phyloP scores from a whole-genome alignment of 495 filamentous ascomycete species.

The Cairneyella variabilis region DNA sequence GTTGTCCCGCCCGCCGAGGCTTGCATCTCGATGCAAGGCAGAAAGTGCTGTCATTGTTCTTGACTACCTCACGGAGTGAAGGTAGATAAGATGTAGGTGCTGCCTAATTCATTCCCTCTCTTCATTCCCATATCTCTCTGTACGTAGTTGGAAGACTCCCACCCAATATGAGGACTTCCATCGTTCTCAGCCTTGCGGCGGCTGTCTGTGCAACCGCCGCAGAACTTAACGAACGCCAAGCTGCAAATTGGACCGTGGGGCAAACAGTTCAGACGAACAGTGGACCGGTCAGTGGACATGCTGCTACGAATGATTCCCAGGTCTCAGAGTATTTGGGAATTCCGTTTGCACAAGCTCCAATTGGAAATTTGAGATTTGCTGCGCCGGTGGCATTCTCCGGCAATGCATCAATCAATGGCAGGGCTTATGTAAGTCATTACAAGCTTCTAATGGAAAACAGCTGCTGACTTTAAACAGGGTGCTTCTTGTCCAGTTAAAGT shows the following conservation, averaged over 20 bases:
- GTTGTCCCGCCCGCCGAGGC: no score
- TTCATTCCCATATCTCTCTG: no score
- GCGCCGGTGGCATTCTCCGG: constrained; percentile 31
- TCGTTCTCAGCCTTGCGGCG: not conserved
- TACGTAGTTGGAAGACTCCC: no score
- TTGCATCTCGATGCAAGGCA: no score
- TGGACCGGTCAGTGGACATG: constrained; percentile 44
- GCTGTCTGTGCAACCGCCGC: not conserved
- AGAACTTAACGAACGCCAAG: constrained; percentile 5
- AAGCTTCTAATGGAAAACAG: not conserved
- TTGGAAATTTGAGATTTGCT: constrained; percentile 43
- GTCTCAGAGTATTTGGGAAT: constrained; percentile 51
- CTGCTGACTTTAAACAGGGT: constrained; percentile 7
- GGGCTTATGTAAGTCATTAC: constrained; percentile 27
- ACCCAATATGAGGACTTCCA: constrained; percentile 17
- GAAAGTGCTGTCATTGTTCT: no score
- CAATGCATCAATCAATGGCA: constrained; percentile 19
- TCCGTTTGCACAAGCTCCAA: constrained; percentile 42
- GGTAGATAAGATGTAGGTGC: no score
- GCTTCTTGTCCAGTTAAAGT: constrained; percentile 11
- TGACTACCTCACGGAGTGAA: no score
- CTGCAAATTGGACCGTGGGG: constrained; percentile 23
- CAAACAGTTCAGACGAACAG: constrained; percentile 29
- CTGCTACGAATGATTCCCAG: constrained; percentile 30
- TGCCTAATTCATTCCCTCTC: no score